Evolutionary conservation across 1,284 basidiomycete species (phyloP), one percentile per base, ranked within the genome.

Genomic region (Tilletia indica): DNA sequence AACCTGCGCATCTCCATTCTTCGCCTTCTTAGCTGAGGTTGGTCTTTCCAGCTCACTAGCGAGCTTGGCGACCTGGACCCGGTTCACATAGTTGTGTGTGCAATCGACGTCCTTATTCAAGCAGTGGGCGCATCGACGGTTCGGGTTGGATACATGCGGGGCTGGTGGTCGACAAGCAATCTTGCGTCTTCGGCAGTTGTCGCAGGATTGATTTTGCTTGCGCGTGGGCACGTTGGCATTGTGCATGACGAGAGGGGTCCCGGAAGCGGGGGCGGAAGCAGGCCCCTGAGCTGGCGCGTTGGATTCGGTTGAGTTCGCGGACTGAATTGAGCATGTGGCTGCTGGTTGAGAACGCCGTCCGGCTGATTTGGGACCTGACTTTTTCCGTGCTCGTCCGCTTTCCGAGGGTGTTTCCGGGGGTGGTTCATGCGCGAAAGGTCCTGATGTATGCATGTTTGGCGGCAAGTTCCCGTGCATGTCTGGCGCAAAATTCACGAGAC

Each of bases 191-290:
- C 80, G 69, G 48, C 80, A 81, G 9, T 78, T 76, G 66, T 81
- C 80, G 69, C 80, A 81, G 2, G 78, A 76, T 36, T 72, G 75
- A 61, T 81, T 81, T 70, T 81, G 80, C 73, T 80, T 80, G 21
- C 80, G 75, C 31, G 77, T 76, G 16, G 74, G 76, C 8, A 25
- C 71, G 25, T 45, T 70, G 19, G 63, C 61, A 16, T 64, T 64
- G 61, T 64, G 61, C 61, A 64, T 64, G 36, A 16, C 36, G 3
- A 39, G 34, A 14, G 16, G 56, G 12, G n/a, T 49, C 16, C 31
- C 14, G 16, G 31, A 19, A 21, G 21, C 9, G 14, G 42, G 42
- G 42, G 42, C 42, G 1, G 42, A 3, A 45, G 42, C 6, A 14
- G 14, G 3, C 9, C 42, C 42, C 42, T 9, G 42, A 45, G 42